Conservation (phyloP, 768 basidiomycete genomes). For the Suillus cothurnatus region DNA sequence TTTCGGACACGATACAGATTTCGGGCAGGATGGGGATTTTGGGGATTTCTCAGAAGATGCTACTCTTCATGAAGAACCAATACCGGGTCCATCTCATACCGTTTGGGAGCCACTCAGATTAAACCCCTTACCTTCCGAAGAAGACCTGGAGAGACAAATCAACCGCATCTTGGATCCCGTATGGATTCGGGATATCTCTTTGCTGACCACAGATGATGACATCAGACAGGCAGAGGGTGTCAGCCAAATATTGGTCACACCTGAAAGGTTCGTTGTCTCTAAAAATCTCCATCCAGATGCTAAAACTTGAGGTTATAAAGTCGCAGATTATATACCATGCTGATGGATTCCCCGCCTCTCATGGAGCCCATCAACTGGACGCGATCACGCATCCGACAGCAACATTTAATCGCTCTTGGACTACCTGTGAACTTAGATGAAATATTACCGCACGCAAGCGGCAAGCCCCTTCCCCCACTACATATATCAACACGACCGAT, state of each 20-base stretch:
- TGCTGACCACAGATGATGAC: conserved; percentile 64
- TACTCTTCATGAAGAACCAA: conserved; percentile 24
- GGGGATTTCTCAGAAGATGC: conserved; percentile 37
- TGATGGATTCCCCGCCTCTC: conserved; percentile 71
- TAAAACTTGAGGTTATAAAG: conserved; percentile 41
- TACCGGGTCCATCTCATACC: conserved; percentile 44
- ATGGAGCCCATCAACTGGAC: conserved; percentile 93
- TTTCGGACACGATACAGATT: conserved; percentile 33
- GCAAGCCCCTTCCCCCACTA: conserved; percentile 72
- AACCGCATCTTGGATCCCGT: conserved; percentile 66
- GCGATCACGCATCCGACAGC: conserved; percentile 85
- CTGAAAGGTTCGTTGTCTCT: conserved; percentile 60
- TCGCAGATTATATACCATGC: conserved; percentile 74
- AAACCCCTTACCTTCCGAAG: conserved; percentile 61
- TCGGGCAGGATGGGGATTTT: conserved; percentile 40
- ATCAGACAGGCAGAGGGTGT: conserved; percentile 83
- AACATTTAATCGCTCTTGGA: conserved; percentile 89
- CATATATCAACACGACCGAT: conserved; percentile 82
- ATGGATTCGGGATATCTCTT: conserved; percentile 57
- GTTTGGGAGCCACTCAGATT: conserved; percentile 66
- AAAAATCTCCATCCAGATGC: conserved; percentile 25
- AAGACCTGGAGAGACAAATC: conserved; percentile 61
- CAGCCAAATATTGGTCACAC: conserved; percentile 72
- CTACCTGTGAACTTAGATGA: conserved; percentile 96
- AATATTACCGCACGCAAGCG: conserved; percentile 68